Conservation (phyloP, 2,329 filamentous ascomycete genomes). For the Calonectria leucothoes region DNA sequence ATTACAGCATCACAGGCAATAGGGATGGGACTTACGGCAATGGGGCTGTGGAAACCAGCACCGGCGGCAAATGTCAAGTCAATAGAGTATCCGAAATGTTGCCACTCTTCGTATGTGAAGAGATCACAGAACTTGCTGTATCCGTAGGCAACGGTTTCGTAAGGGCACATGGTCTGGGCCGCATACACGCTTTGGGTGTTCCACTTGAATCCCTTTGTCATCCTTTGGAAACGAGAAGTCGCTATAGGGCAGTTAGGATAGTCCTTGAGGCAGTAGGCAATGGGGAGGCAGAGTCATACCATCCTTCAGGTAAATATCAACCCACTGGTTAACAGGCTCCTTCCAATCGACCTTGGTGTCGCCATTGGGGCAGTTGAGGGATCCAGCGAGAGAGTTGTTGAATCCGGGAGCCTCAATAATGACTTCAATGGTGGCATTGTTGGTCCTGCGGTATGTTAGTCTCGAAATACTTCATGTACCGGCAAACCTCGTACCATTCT, state of each 20-base stretch:
- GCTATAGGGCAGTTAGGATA: constrained; percentile 53
- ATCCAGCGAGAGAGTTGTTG: constrained; percentile 79
- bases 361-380: constrained; percentile 74
- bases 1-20: background rate
- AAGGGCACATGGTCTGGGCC: constrained; percentile 79
- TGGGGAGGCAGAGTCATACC: constrained; percentile 51
- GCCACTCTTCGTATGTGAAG: constrained; percentile 82
- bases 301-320: constrained; percentile 71
- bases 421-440: constrained; percentile 78
- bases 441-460: constrained; percentile 57
- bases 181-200: constrained; percentile 72
- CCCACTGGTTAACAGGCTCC: constrained; percentile 70
- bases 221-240: constrained; percentile 66
- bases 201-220: constrained; percentile 72
- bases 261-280: background rate
- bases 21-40: constrained; percentile 58
- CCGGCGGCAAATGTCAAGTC: constrained; percentile 74
- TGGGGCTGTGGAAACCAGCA: constrained; percentile 72
- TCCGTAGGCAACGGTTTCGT: constrained; percentile 82
- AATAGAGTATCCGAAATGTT: constrained; percentile 76
- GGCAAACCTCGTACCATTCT: constrained; percentile 62
- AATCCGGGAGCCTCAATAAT: constrained; percentile 73
- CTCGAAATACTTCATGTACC: background rate
- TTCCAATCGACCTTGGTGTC: constrained; percentile 62
- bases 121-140: constrained; percentile 80